Evolutionary conservation across 2,329 filamentous ascomycete genomes (phyloP), one percentile per base, ranked within the genome.

Genomic region (Fusarium falciforme): DNA sequence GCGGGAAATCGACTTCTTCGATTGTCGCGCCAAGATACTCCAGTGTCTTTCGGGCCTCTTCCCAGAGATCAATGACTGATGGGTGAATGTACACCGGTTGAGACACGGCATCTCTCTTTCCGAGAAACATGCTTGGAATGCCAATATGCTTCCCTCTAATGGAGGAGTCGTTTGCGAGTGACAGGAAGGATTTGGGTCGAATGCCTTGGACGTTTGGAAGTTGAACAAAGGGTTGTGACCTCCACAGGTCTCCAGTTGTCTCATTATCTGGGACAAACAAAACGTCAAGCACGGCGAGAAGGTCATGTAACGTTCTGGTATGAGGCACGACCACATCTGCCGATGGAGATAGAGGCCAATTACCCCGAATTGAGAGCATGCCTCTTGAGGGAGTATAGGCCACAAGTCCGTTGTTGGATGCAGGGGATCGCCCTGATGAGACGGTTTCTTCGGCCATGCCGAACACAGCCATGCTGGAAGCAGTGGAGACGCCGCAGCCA

Each of bases 361-460:
- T 72, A 2, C 72, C 72, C 8, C 70, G 55, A 5, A 70, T 70
- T 0, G 70, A 72, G 6, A 74, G 49, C 9, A 66, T 14, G 3
- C 72, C 72, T 8, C 70, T 33, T 2, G 72, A 74, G 0, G 72
- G 70, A 3, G 70, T 73, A 47, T 74, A 74, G 8, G 70, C 70
- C 3, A 73, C 64, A 2, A 73, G 33, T 1, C 57, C 70, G 0
- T 74, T 72, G 29, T 72, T 74, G 2, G 71, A 74, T 14, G 71
- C 54, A 10, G 61, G n/a, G 12, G 63, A 36, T 36, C 35, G 35
- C 6, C 35, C 35, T 17, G 35, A 36, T 36, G 35, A 36, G 35
- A 36, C 35, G 35, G 35, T 36, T 36, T 36, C 35, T 17, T 36
- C 35, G 35, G 35, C 35, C 35, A 36, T 36, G 35, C 35, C 35